phyloP scores from a whole-genome alignment of 306 rosid species.

The Comarum palustre region DNA sequence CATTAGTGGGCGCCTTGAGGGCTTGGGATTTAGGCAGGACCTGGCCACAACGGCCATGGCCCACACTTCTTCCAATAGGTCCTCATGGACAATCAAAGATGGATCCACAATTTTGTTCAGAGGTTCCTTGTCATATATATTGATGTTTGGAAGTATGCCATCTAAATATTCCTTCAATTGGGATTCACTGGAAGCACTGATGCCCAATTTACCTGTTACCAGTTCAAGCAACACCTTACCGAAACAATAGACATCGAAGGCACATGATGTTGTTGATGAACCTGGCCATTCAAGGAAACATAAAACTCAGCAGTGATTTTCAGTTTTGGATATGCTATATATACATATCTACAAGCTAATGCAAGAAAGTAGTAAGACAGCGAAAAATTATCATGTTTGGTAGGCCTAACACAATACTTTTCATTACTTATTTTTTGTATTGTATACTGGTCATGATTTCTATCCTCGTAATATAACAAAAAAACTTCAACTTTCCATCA shows the following conservation, averaged over 20 bases:
- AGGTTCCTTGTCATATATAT: conserved; percentile 74
- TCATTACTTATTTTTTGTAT: no score
- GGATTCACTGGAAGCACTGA: conserved; percentile 60
- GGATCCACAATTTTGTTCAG: conserved; percentile 81
- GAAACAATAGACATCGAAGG: conserved; percentile 88
- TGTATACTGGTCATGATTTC: background rate
- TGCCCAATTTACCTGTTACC: conserved; percentile 79
- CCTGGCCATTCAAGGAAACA: conserved; percentile 50
- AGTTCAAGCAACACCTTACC: conserved; percentile 91
- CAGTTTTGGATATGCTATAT: background rate
- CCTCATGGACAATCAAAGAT: conserved; percentile 75
- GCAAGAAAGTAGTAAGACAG: background rate
- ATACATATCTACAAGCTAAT: background rate
- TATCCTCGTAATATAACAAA: background rate
- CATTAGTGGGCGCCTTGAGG: conserved; percentile 84
- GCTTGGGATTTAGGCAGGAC: conserved; percentile 87
- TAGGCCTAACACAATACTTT: background rate
- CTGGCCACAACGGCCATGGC: conserved; percentile 91
- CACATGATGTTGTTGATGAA: conserved; percentile 56
- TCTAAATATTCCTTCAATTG: conserved; percentile 61
- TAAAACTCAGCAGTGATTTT: conserved; percentile 16
- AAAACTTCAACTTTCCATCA: background rate
- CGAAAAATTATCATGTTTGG: background rate
- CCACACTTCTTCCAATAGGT: conserved; percentile 95
- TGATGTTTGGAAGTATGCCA: conserved; percentile 57